Conservation (phyloP, 2,329 filamentous ascomycete genomes). For the Myotisia sp. region DNA sequence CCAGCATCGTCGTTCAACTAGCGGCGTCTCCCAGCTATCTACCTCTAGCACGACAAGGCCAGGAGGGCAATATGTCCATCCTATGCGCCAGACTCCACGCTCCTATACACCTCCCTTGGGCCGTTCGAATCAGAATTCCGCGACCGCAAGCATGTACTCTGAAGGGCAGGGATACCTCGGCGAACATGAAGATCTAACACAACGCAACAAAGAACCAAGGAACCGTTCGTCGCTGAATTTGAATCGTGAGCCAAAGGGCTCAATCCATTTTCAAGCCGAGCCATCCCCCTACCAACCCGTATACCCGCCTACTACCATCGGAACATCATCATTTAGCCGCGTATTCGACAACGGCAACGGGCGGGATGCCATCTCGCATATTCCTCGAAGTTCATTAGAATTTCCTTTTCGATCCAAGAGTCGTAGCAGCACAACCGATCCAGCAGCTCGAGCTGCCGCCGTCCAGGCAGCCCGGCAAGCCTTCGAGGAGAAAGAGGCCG, state of each 20-base stretch:
- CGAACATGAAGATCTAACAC: conserved; percentile 11
- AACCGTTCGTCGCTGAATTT: conserved; percentile 25
- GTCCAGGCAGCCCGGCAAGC: conserved; percentile 43
- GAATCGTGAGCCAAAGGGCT: conserved; percentile 19
- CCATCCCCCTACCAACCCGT: conserved; percentile 31
- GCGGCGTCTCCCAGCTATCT: conserved; percentile 41
- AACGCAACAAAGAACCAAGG: no score
- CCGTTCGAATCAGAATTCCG: conserved; percentile 36
- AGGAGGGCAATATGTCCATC: conserved; percentile 39
- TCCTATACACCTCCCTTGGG: conserved; percentile 40
- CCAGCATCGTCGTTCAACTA: conserved; percentile 39
- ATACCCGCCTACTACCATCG: conserved; percentile 38
- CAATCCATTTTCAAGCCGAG: conserved; percentile 26
- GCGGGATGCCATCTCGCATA: conserved; percentile 38
- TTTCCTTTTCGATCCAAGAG: conserved; percentile 39
- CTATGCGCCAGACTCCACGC: conserved; percentile 42
- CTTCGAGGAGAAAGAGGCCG: conserved; percentile 45
- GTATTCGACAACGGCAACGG: conserved; percentile 37
- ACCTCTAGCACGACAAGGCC: conserved; percentile 30
- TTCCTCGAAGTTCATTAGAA: conserved; percentile 43
- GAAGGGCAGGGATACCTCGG: conserved; percentile 28
- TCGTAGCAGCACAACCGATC: conserved; percentile 32
- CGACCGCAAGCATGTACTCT: conserved; percentile 32
- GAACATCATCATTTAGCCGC: conserved; percentile 32
- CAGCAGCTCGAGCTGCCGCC: conserved; percentile 40